Percentiles rank a stretch among this genome's conserved stretches.
phyloP scores from a whole-genome alignment of 768 basidiomycete species.

The Hygrocybe punicea region DNA sequence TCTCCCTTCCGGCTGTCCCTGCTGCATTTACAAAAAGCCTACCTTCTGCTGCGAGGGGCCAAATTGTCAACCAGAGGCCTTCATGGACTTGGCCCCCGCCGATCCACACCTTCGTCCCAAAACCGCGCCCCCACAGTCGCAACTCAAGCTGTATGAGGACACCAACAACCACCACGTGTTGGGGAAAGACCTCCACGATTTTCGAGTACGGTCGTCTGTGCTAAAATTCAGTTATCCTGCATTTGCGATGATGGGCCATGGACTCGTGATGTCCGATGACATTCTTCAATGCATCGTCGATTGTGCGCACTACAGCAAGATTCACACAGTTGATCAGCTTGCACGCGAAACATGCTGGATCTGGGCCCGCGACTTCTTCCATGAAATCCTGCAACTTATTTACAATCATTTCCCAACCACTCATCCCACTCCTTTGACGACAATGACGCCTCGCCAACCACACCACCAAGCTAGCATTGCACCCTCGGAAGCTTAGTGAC shows the following conservation, averaged over 20 bases:
- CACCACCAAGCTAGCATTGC: neutral
- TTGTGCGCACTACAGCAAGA: slow-evolving; percentile 21
- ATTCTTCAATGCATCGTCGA: slow-evolving; percentile 26
- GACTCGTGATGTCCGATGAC: slow-evolving; percentile 18
- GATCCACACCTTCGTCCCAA: neutral
- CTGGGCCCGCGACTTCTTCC: slow-evolving; percentile 5
- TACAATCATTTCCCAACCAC: neutral
- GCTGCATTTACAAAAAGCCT: neutral
- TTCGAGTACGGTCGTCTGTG: neutral
- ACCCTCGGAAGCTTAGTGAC: neutral
- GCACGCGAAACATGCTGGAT: slow-evolving; percentile 22
- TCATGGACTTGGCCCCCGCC: neutral
- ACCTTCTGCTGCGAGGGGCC: neutral
- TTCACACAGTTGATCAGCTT: slow-evolving; percentile 14
- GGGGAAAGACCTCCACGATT: neutral
- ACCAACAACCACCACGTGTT: neutral
- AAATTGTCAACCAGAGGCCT: neutral
- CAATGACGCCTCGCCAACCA: neutral
- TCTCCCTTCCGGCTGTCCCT: neutral
- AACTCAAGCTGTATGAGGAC: neutral
- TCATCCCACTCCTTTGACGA: neutral
- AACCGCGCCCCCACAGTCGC: neutral
- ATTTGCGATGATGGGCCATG: slow-evolving; percentile 12
- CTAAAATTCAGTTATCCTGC: neutral
- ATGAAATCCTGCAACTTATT: neutral